These are phyloP conservation scores for Aspergillus olivimuriae DNA, from an alignment of 495 filamentous ascomycete genomes.

Conservation along the genomic window DNA sequence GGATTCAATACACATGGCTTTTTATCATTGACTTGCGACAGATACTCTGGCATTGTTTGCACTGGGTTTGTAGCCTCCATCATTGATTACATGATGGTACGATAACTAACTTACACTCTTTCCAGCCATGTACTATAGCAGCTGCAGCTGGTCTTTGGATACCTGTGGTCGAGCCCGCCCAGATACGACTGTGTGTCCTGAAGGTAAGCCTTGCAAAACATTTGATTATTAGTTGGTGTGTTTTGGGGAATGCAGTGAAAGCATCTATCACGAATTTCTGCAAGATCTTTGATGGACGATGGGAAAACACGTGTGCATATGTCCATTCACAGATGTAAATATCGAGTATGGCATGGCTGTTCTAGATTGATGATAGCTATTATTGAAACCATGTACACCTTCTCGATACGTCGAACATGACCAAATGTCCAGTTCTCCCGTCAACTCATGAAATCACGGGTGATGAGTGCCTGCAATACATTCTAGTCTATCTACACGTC, in stretches of 20 bases:
- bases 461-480: too few relatives aligned
- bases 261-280: background rate
- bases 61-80: background rate
- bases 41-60: background rate
- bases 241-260: background rate
- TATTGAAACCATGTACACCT: background rate
- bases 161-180: background rate
- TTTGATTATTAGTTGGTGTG: background rate
- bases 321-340: background rate
- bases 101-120: background rate
- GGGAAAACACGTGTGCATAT: background rate
- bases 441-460: background rate
- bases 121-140: background rate
- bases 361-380: background rate
- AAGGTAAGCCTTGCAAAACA: background rate
- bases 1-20: background rate
- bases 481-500: too few relatives aligned
- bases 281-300: background rate
- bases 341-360: background rate
- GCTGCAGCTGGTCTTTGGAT: background rate
- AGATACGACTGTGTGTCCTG: background rate
- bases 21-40: background rate
- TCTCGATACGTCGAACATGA: background rate
- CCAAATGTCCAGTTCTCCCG: background rate
- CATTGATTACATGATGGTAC: background rate